A percentile compares a stretch with the other conserved stretches of the same genome.
Conservation (phyloP, 345 rosid species). For the Pugionium cornutum region DNA sequence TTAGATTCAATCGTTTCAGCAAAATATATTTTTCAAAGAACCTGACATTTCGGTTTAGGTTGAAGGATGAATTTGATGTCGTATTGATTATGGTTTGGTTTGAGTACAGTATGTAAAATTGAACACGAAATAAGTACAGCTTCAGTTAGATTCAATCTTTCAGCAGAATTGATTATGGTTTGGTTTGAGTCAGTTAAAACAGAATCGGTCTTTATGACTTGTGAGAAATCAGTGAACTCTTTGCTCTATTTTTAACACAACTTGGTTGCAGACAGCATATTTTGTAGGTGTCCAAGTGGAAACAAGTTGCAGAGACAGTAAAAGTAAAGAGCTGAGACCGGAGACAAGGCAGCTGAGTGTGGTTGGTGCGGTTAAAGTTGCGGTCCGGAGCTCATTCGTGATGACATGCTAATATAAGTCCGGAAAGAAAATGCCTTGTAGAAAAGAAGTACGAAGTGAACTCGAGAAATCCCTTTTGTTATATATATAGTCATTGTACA, state of each 20-base stretch:
- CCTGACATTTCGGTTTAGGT: too few species aligned
- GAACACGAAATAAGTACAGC: too few species aligned
- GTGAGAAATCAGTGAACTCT: constrained; percentile 7
- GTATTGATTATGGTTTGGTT: not conserved
- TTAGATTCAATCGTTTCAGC: not conserved
- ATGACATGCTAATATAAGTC: constrained; percentile 25
- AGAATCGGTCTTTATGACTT: not conserved
- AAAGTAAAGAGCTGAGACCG: constrained; percentile 54
- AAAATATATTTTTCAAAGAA: not conserved
- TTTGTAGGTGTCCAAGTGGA: constrained; percentile 76
- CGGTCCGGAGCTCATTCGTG: constrained; percentile 71
- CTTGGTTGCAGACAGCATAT: constrained; percentile 64
- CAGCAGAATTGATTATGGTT: too few species aligned
- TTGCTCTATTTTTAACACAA: constrained; percentile 4
- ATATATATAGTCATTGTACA: constrained; percentile 1
- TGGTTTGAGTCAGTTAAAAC: too few species aligned
- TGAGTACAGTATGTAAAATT: too few species aligned
- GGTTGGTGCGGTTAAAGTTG: constrained; percentile 84
- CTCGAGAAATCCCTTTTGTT: not conserved
- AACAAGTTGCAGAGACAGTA: constrained; percentile 48
- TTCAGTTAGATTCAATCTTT: too few species aligned
- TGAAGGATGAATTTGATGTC: too few species aligned
- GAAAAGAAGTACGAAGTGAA: not conserved
- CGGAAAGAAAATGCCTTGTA: not conserved
- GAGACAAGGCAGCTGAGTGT: constrained; percentile 77